Base-by-base conservation (phyloP, 768 basidiomycete genomes). In the Leccinum aurantiacum region DNA sequence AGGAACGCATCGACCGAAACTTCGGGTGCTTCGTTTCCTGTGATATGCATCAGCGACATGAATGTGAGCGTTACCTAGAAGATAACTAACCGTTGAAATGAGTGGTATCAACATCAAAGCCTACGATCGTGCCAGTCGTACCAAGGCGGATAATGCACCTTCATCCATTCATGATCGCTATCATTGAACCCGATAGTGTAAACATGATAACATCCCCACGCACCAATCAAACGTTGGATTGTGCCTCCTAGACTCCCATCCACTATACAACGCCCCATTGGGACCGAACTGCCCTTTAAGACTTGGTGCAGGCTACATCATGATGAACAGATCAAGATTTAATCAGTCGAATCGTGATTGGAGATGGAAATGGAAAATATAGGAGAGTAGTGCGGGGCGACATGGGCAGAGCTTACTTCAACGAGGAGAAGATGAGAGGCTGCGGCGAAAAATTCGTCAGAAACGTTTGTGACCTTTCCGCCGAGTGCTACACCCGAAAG, bases 221-320 rank as follows among this genome's bases (percentile, higher is more conserved):
- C 65, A 93, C 96, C 97, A 98, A 73, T 99, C 97, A 67, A 87
- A 84, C 2, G 81, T 69, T 1, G 90, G 86, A 74, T 97, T 98
- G 74, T 99, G 97, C 65, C 97, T 78, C 46, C 94, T 79, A 27
- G 82, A 83, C 73, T 99, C 97, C 97, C 97, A 99, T 56, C 95
- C 97, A 64, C 89, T 92, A 74, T 82, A 98, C 24, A 98, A 75
- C 0, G 96, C 96, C 24, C 97, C 97, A 46, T 95, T 96, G 3
- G 94, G 91, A 7, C 96, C 96, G 67, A 95, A 99, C 65, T 95
- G 93, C n/a, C 97, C 97, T 74, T 95, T 95, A 70, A 97, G 75
- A 64, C 88, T 93, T 4, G 82, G 84, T 24, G 95, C 86, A 7
- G 95, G 90, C 95, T 97, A 63, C 14, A 57, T 37, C 49, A 33